These are phyloP conservation scores for Calonectria montana DNA, from an alignment of 2,329 filamentous ascomycete species.

Conservation along the genomic window DNA sequence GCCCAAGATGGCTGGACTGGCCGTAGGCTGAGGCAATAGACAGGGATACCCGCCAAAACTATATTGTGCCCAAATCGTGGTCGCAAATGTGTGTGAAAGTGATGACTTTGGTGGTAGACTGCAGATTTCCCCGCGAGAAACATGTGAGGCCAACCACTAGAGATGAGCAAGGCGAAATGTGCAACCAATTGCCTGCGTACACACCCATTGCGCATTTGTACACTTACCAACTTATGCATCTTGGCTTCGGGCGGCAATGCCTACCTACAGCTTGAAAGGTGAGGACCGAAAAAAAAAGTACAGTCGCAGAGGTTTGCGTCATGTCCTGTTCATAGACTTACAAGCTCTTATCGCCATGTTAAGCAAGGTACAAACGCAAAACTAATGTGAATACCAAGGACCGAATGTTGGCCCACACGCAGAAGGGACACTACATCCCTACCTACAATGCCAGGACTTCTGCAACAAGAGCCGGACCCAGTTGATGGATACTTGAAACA, in stretches of 20 bases:
- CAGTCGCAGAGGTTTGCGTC: slow-evolving; percentile 1
- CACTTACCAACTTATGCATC: background rate
- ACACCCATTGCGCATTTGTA: slow-evolving; percentile 12
- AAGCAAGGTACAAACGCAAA: slow-evolving; percentile 1
- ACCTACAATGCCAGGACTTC: slow-evolving; percentile 3
- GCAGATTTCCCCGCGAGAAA: background rate
- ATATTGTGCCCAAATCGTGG: slow-evolving; percentile 18
- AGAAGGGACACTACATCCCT: slow-evolving; percentile 16
- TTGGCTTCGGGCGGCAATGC: background rate
- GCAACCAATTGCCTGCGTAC: slow-evolving; percentile 11
- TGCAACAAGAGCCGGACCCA: slow-evolving; percentile 24
- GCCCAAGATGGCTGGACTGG: slow-evolving; percentile 19
- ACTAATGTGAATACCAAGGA: background rate
- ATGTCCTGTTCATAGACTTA: slow-evolving; percentile 13
- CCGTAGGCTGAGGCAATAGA: slow-evolving; percentile 28
- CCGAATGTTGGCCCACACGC: slow-evolving; percentile 2
- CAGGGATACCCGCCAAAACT: slow-evolving; percentile 30
- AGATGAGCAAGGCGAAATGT: background rate
- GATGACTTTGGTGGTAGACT: slow-evolving; percentile 3
- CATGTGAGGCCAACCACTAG: slow-evolving; percentile 22
- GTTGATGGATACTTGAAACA: slow-evolving; percentile 23
- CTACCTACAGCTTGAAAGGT: background rate
- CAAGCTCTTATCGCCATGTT: background rate
- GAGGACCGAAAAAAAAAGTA: background rate
- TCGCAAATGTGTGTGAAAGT: slow-evolving; percentile 27